Base-by-base conservation (phyloP, 73 alveolate species). In the Effrenium voratum region DNA sequence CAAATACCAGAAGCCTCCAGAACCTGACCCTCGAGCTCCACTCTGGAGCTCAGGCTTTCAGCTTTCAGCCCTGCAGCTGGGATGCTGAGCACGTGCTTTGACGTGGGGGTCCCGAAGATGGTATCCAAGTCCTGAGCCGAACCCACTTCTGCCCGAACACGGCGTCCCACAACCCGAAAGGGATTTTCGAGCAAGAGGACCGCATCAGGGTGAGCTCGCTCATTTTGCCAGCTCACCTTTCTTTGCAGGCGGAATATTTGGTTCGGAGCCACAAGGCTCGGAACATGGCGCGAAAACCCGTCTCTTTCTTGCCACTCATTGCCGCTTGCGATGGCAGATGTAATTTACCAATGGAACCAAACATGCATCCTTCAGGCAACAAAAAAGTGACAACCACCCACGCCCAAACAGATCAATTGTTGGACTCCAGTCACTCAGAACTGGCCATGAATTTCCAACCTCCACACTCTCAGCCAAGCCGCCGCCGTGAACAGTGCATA, bases 401-500 rank as follows among this genome's bases (percentile, higher is more conserved):
- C 63, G 8, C 19, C 63, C 63, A 52, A 52, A 19, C 63, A 19
- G 8, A 19, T 12, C 63, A 52, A 19, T 19, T 12, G 19, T 19
- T 19, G 19, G 63, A 12, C 19, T 8, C 26, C 8, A 52, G 63
- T 8, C 63, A 12, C 63, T 52, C 19, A 52, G 26, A 19, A 8
- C 8, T 8, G 63, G 19, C 63, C 63, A 8, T 19, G 8, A 8
- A 52, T 8, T 52, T 19, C 63, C 63, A 8, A 12, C 63, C 8
- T 8, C 26, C 63, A 52, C 19, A 8, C 63, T 52, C 63, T 12
- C 26, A 52, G 26, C 83, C 45, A 12, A n/a, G 50, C 47, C n/a
- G 75, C 95, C 81, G 68, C 60, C 34, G 95, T 85, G 36, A 87
- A 87, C 50, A 87, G 95, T 34, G 95, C 95, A 46, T 87, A 87